Base-by-base conservation (phyloP, 495 filamentous ascomycete genomes). In the Aspergillus cavernicola region DNA sequence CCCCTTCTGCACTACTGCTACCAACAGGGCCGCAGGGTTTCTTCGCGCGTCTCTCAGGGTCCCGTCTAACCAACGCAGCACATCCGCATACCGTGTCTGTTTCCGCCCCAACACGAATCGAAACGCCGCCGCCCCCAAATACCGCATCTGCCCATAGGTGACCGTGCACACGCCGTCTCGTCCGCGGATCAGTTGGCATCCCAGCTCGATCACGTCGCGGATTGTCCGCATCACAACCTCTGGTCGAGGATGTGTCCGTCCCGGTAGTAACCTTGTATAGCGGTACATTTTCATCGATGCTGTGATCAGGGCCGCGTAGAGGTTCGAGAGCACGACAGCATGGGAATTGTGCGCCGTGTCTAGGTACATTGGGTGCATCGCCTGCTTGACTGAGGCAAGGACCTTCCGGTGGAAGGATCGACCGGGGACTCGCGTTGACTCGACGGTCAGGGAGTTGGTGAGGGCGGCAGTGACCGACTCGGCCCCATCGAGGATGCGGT, bases 311-410 rank as follows among this genome's bases (percentile, higher is more conserved):
- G 81, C 85, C 4, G 81, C 71, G 64, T 91, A 85, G 12, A 95
- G 68, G 59, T 92, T 96, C 6, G 67, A 66, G 4, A 95, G 70
- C 4, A 92, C 88, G 0, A 82, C 87, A 1, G 60, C 39, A 2
- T 79, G 59, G 6, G 83, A 82, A 64, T 97, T 97, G 70, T 92
- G 86, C 4, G 74, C 69, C 3, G 88, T 89, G 63, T 96, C 92
- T 51, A 93, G 85, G 66, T 92, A 92, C 86, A 96, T 95, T 26
- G 85, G 77, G 58, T 95, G 86, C 48, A 88, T 82, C 57, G 93
- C 89, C 38, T 92, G 85, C 63, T 93, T 92, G 74, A 97, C 89
- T 0, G 86, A 71, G 47, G 68, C 85, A 11, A 96, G 67, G n/a
- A 86, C 74, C 66, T 92, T 96, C 24, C 89, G 81, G 57, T 87